These are phyloP conservation scores for Tetrastigma voinierianum DNA, from an alignment of 164 flowering plant species.

Conservation along the genomic window DNA sequence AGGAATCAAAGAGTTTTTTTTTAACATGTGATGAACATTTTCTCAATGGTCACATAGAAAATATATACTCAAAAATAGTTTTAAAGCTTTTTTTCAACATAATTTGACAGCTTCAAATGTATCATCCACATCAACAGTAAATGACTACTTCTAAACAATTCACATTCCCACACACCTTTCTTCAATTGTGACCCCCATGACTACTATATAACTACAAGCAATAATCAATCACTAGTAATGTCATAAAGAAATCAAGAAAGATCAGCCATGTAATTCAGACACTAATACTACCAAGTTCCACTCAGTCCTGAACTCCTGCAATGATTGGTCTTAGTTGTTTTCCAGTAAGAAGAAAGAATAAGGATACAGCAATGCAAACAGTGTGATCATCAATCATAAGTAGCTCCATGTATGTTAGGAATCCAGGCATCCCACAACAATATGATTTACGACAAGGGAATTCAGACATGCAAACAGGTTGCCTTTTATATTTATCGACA, in stretches of 20 bases:
- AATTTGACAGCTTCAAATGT: background rate
- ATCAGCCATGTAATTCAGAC: no score
- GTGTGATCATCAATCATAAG: constrained; percentile 1
- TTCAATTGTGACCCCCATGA: no score
- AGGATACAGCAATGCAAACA: background rate
- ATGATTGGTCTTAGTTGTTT: background rate
- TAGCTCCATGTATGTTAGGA: background rate
- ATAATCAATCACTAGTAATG: no score
- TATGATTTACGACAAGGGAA: background rate
- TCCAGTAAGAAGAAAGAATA: background rate
- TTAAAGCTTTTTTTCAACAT: background rate
- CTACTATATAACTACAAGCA: no score
- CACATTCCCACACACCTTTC: no score
- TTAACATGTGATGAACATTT: background rate
- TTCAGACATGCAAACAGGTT: no score
- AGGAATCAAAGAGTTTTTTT: constrained; percentile 7
- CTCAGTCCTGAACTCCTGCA: background rate
- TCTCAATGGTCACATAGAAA: background rate
- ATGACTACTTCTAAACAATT: no score
- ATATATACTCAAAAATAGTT: background rate
- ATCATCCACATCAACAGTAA: background rate
- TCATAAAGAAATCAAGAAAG: no score
- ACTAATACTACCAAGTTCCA: background rate
- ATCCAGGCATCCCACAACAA: background rate
- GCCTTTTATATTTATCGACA: no score